Percentiles rank a stretch among this genome's conserved stretches.
Conservation (phyloP, 352 stramenopile genomes). For the Phytophthora crassamura region DNA sequence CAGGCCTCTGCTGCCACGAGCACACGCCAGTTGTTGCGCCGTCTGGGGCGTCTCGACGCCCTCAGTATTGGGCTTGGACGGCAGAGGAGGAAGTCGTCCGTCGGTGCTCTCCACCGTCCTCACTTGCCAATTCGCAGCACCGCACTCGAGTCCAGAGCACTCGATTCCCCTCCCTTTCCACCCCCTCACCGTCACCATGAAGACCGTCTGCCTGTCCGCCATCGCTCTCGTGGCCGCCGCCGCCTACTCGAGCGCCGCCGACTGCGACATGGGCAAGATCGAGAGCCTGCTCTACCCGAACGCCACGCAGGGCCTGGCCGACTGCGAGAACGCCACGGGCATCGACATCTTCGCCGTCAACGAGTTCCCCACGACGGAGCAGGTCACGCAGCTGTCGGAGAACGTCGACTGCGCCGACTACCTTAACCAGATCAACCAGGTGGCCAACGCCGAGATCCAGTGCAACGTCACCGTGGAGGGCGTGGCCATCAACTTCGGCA, state of each 20-base stretch:
- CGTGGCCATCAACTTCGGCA: constrained; percentile 52
- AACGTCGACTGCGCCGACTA: constrained; percentile 69
- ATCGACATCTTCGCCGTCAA: constrained; percentile 63
- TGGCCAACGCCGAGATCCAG: constrained; percentile 66
- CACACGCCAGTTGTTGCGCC: constrained; percentile 21
- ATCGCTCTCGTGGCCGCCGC: constrained; percentile 28
- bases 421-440: constrained; percentile 77
- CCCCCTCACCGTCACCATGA: constrained; percentile 24
- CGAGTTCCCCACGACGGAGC: constrained; percentile 57
- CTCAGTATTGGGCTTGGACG: too few relatives aligned
- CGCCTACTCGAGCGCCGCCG: constrained; percentile 35
- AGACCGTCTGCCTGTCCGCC: constrained; percentile 31
- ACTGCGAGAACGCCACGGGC: constrained; percentile 49
- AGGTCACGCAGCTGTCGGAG: constrained; percentile 60
- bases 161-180: constrained; percentile 9
- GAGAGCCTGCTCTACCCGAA: constrained; percentile 63
- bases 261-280: constrained; percentile 65
- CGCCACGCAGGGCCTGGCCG: constrained; percentile 54
- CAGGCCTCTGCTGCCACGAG: too few relatives aligned
- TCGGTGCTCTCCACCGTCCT: not conserved
- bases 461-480: constrained; percentile 62
- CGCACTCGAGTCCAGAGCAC: constrained; percentile 23
- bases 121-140: constrained; percentile 32
- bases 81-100: too few relatives aligned
- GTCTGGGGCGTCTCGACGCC: constrained; percentile 32